Conservation (phyloP, 192 early-diverging fungal species). For the Thoreauomyces humboldtii region DNA sequence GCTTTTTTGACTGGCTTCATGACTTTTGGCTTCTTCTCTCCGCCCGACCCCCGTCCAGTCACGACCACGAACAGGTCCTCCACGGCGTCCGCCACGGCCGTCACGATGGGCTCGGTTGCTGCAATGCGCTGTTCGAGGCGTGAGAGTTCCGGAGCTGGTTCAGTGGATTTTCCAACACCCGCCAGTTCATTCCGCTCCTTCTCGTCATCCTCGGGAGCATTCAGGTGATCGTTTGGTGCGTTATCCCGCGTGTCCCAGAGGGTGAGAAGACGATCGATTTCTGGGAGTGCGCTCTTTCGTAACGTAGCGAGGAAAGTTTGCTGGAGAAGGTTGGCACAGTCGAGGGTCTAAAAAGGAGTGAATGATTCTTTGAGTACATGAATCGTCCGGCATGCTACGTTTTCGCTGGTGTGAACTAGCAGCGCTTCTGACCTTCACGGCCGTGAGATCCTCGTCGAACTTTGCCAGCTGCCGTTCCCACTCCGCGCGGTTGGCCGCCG, state of each 20-base stretch:
- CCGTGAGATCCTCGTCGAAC: conserved; percentile 23
- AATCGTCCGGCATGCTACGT: no score
- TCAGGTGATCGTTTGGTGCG: no score
- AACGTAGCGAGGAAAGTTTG: conserved; percentile 1
- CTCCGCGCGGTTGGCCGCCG: background rate
- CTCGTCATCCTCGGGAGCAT: background rate
- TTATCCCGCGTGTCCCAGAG: no score
- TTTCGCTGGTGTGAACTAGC: no score
- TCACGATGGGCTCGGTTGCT: background rate
- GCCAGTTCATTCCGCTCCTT: background rate
- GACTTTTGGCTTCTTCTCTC: conserved; percentile 4
- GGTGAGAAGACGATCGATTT: background rate
- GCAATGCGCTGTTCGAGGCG: conserved; percentile 12
- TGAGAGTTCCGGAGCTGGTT: background rate
- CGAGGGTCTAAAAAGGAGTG: background rate
- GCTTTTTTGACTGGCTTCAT: background rate
- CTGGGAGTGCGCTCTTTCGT: conserved; percentile 8
- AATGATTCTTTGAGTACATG: no score
- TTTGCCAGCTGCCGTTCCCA: conserved; percentile 27
- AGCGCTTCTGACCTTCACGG: conserved; percentile 44
- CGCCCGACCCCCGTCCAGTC: conserved; percentile 1
- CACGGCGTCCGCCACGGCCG: conserved; percentile 1
- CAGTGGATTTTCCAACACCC: background rate
- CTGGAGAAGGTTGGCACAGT: conserved; percentile 2
- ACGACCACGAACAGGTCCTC: conserved; percentile 17